These are phyloP conservation scores for Phyllosticta capitalensis DNA, from an alignment of 2,329 filamentous ascomycete species.

Conservation along the genomic window DNA sequence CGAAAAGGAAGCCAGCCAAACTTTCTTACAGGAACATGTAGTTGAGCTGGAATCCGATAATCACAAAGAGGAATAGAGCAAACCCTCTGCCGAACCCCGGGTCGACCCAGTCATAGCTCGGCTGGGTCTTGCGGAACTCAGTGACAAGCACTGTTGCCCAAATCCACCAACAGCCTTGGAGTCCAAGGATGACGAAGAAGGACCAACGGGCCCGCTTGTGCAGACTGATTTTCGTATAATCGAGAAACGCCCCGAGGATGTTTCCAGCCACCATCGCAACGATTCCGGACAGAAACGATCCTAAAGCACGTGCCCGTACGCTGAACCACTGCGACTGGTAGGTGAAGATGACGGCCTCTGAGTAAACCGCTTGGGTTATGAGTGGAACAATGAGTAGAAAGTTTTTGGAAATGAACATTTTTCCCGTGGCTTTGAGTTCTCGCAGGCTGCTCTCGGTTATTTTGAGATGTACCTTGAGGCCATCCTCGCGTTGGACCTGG, in stretches of 20 bases:
- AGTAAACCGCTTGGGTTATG: constrained; percentile 61
- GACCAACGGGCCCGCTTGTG: constrained; percentile 45
- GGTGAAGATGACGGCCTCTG: constrained; percentile 64
- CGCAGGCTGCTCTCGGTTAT: constrained; percentile 48
- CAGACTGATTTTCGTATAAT: constrained; percentile 46
- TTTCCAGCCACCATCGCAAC: constrained; percentile 58
- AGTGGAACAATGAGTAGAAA: constrained; percentile 58
- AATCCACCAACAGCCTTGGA: constrained; percentile 63
- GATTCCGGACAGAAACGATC: constrained; percentile 61
- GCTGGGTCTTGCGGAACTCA: constrained; percentile 46
- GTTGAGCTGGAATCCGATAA: constrained; percentile 60
- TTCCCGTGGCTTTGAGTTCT: constrained; percentile 52
- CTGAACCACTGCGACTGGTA: constrained; percentile 59
- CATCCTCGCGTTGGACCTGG: constrained; percentile 56
- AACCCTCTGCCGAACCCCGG: constrained; percentile 57
- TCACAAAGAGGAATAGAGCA: constrained; percentile 57
- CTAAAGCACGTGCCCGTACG: constrained; percentile 58
- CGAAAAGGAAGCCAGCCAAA: not conserved
- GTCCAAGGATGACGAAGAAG: constrained; percentile 44
- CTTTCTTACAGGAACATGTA: constrained; percentile 55
- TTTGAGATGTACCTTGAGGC: constrained; percentile 49
- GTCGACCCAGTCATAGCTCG: constrained; percentile 57
- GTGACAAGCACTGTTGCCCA: constrained; percentile 61
- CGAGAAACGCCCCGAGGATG: constrained; percentile 54
- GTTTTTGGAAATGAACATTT: constrained; percentile 49